Conservation (phyloP, 306 rosid genomes). For the Amphicarpaea edgeworthii region DNA sequence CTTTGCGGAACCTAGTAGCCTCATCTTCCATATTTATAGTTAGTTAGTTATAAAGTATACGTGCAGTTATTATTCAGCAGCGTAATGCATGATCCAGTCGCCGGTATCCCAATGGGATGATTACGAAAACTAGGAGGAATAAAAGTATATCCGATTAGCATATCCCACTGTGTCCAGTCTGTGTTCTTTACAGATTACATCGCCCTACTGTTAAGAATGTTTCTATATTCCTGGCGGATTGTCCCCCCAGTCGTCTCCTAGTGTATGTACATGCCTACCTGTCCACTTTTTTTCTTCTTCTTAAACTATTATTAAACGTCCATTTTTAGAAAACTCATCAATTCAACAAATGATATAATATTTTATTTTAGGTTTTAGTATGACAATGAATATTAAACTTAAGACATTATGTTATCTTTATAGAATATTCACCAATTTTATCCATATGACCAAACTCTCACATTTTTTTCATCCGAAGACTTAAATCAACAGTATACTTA, state of each 20-base stretch:
- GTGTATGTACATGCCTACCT: background rate
- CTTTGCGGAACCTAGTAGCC: background rate
- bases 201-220: slow-evolving; percentile 5
- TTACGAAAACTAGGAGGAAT: slow-evolving; percentile 49
- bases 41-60: too few species aligned
- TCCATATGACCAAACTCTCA: too few species aligned
- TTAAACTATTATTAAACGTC: background rate
- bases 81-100: background rate
- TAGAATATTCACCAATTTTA: too few species aligned
- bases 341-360: too few species aligned
- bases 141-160: slow-evolving; percentile 57
- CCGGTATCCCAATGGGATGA: slow-evolving; percentile 6
- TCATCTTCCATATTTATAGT: slow-evolving; percentile 46
- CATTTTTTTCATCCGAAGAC: too few species aligned
- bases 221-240: background rate
- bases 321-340: too few species aligned
- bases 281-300: background rate
- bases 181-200: too few species aligned
- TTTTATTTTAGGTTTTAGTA: too few species aligned
- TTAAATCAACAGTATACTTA: too few species aligned
- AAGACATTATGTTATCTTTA: too few species aligned
- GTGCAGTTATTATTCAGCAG: too few species aligned
- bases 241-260: background rate
- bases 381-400: too few species aligned
- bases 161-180: slow-evolving; percentile 44